These are phyloP conservation scores for Candida ipomoeae DNA, from an alignment of 805 yeast genomes.

Conservation along the genomic window DNA sequence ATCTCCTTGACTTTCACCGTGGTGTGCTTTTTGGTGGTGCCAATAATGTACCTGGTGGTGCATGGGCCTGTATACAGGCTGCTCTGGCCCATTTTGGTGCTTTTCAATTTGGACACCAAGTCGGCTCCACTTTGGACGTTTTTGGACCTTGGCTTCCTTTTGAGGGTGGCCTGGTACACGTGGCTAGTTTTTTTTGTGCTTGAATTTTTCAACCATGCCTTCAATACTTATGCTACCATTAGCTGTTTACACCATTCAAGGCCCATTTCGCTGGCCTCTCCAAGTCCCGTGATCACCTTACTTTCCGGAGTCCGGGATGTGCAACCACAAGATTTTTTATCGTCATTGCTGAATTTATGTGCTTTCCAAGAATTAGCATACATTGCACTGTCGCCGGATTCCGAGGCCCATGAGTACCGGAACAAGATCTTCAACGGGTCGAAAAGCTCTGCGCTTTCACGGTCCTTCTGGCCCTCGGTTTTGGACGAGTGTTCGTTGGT, in stretches of 20 bases:
- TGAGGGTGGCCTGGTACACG: constrained; percentile 15
- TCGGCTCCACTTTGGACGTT: constrained; percentile 36
- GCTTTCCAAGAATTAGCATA: constrained; percentile 76
- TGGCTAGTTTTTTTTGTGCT: constrained; percentile 39
- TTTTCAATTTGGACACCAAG: constrained; percentile 33
- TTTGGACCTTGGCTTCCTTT: constrained; percentile 24
- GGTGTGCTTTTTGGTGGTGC: constrained; percentile 26
- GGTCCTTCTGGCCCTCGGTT: constrained; percentile 50
- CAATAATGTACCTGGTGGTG: constrained; percentile 38
- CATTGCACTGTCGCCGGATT: constrained; percentile 45
- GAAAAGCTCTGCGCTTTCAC: constrained; percentile 19
- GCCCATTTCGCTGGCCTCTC: constrained; percentile 54
- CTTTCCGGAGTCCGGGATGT: constrained; percentile 60
- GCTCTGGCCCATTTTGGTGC: constrained; percentile 25
- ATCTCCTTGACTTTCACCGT: constrained; percentile 34
- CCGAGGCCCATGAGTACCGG: constrained; percentile 43
- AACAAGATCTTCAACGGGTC: constrained; percentile 49
- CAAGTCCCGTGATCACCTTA: constrained; percentile 61
- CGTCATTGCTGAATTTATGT: constrained; percentile 43
- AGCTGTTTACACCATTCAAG: constrained; percentile 69
- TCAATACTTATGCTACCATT: constrained; percentile 61
- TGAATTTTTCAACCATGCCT: constrained; percentile 56
- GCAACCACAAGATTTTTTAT: constrained; percentile 19
- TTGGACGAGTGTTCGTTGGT: constrained; percentile 57
- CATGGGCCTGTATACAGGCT: constrained; percentile 41